Percentiles rank a stretch among this genome's conserved stretches.
These are phyloP conservation scores for Pigoraptor vietnamica DNA, from an alignment of 78 protist genomes.

Conservation along the genomic window DNA sequence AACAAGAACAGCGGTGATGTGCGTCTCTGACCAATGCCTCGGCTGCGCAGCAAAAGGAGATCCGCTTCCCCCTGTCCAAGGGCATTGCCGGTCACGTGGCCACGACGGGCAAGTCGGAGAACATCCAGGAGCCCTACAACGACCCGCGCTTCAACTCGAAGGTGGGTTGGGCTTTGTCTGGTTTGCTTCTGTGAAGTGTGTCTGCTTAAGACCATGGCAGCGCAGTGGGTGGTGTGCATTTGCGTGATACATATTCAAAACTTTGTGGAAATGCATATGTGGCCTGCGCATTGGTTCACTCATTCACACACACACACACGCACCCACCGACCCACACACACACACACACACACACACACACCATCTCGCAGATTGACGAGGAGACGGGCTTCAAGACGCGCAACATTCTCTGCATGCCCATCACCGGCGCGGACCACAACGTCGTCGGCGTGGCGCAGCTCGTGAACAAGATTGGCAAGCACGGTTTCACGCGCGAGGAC, in stretches of 20 bases:
- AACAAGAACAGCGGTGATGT: no score
- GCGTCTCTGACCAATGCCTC: no score
- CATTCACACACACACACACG: no score
- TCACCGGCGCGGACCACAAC: neutral
- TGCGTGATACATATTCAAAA: no score
- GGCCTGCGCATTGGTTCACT: no score
- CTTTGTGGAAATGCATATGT: no score
- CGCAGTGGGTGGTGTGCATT: no score
- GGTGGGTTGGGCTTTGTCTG: no score
- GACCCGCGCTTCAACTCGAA: slow-evolving; percentile 23
- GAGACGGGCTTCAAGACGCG: slow-evolving; percentile 1
- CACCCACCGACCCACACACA: no score
- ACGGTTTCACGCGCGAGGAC: neutral
- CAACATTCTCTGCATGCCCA: neutral
- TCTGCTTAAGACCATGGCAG: no score
- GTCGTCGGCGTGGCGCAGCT: slow-evolving; percentile 3
- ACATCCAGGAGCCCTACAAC: slow-evolving; percentile 19
- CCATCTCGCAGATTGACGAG: neutral
- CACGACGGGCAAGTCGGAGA: slow-evolving; percentile 4
- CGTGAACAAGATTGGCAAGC: neutral
- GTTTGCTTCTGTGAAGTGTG: no score
- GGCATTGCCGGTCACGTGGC: slow-evolving; percentile 41
- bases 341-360: no score
- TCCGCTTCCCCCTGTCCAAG: slow-evolving; percentile 5
- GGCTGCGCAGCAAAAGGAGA: neutral